Evolutionary conservation across 2,329 filamentous ascomycete genomes (phyloP), one percentile per base, ranked within the genome.

Genomic region (Pseudogymnoascus destructans): DNA sequence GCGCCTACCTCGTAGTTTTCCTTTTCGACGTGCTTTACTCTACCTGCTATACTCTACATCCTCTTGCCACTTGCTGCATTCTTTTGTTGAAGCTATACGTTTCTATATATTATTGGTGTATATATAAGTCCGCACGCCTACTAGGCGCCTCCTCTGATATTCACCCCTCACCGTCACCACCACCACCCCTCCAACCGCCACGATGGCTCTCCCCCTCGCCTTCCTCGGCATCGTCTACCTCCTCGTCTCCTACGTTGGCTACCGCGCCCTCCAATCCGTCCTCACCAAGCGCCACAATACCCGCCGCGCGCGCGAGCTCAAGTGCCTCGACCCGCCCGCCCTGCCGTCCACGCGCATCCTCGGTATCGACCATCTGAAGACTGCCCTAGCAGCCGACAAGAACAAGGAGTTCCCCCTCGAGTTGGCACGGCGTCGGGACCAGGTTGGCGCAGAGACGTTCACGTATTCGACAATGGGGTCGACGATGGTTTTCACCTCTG

Each of bases 401-500:
- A 57, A 49, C 3, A 59, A 65, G 46, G 55, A 55, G 3, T 68
- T 67, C 25, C 67, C 66, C 10, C 46, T 58, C 27, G 57, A 70
- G 59, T 6, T 55, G n/a, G 75, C 57, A 42, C 60, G 70, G 36
- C 67, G 70, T 3, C 64, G 62, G 2, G 58, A 68, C 17, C 70
- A 71, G 66, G 42, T 69, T 63, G 68, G 70, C 27, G 61, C 64
- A 10, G 62, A 62, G 13, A 69, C 67, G 1, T 68, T 65, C 32
- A 54, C 32, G 11, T 66, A 63, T 35, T 61, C 58, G 3, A 27
- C 65, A 9, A 57, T 68, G 4, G 66, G 66, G 1, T 21, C 27
- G 5, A 54, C n/a, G 0, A 61, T 58, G 23, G 27, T 63, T 8
- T 62, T 61, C n/a, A 68, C 67, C 6, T 59, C 62, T 5, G 27